A percentile compares a stretch with the other conserved stretches of the same genome.
These are phyloP conservation scores for Neurospora sp. DNA, from an alignment of 495 filamentous ascomycete genomes.

Conservation along the genomic window DNA sequence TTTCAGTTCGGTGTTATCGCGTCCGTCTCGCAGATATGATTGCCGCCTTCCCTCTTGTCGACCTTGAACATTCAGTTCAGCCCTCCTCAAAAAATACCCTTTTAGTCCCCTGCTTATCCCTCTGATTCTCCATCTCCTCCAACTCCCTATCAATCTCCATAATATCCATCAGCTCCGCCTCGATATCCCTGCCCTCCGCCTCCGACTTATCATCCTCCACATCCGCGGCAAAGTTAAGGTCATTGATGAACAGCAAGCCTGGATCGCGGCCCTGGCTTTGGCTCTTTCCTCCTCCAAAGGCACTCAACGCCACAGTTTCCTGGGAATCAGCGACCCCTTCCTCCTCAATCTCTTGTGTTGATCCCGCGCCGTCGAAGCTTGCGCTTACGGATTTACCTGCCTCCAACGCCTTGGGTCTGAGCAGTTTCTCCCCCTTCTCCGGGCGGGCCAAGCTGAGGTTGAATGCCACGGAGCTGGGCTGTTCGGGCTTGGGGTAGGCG, in stretches of 20 bases:
- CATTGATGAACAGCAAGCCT: slow-evolving; percentile 35
- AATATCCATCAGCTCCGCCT: slow-evolving; percentile 44
- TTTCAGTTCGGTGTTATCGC: neutral
- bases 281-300: neutral
- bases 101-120: slow-evolving; percentile 22
- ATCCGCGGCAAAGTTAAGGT: slow-evolving; percentile 31
- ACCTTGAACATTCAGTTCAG: too few species aligned
- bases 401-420: neutral
- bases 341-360: neutral
- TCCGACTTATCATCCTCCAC: slow-evolving; percentile 32
- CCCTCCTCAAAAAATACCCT: slow-evolving; percentile 38
- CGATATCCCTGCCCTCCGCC: slow-evolving; percentile 38
- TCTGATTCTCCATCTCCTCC: slow-evolving; percentile 34
- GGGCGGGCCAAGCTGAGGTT: slow-evolving; percentile 31
- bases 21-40: neutral
- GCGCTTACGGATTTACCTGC: slow-evolving; percentile 4
- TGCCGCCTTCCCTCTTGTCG: too few species aligned
- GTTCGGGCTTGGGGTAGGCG: slow-evolving; percentile 29
- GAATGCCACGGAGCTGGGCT: slow-evolving; percentile 33
- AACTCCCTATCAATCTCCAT: slow-evolving; percentile 46
- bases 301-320: neutral
- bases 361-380: neutral
- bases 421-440: slow-evolving; percentile 9
- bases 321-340: neutral
- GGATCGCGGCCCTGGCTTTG: slow-evolving; percentile 5